A percentile compares a stretch with the other conserved stretches of the same genome.
Evolutionary conservation across 345 rosid species (phyloP).

Genomic region (Turnera subulata): DNA sequence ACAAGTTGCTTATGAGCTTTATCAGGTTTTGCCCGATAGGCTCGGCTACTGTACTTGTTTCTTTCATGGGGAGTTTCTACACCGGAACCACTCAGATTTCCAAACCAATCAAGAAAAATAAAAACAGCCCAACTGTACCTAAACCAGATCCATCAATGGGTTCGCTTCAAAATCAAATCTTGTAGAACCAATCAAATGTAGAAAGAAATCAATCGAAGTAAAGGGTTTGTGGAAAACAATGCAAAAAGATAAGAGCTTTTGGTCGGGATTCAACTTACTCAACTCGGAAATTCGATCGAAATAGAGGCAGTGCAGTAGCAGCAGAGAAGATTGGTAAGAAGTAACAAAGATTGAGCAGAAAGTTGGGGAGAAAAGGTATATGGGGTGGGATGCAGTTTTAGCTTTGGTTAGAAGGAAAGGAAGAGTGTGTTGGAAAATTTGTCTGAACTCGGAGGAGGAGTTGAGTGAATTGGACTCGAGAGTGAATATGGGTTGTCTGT

Average conservation of each 20-base stretch:
- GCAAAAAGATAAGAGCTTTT: not conserved
- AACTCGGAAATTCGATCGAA: too few relatives aligned
- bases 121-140: conserved; percentile 9
- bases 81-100: conserved; percentile 11
- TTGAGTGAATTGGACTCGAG: not conserved
- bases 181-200: not conserved
- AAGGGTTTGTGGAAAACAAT: not conserved
- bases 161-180: conserved; percentile 2
- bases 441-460: conserved; percentile 3
- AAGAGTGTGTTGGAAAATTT: not conserved
- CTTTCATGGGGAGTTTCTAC: conserved; percentile 50
- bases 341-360: not conserved
- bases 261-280: not conserved
- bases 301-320: not conserved
- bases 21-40: conserved; percentile 78
- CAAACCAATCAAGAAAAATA: conserved; percentile 4
- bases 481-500: not conserved
- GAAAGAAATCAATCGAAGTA: not conserved
- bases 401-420: conserved; percentile 2
- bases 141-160: conserved; percentile 3
- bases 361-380: not conserved
- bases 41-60: conserved; percentile 52
- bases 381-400: not conserved
- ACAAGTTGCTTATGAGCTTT: conserved; percentile 75
- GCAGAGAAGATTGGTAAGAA: not conserved